Evolutionary conservation across 495 filamentous ascomycete species (phyloP), one percentile per base, ranked within the genome.

Genomic region (Aspergillus mulundensis): DNA sequence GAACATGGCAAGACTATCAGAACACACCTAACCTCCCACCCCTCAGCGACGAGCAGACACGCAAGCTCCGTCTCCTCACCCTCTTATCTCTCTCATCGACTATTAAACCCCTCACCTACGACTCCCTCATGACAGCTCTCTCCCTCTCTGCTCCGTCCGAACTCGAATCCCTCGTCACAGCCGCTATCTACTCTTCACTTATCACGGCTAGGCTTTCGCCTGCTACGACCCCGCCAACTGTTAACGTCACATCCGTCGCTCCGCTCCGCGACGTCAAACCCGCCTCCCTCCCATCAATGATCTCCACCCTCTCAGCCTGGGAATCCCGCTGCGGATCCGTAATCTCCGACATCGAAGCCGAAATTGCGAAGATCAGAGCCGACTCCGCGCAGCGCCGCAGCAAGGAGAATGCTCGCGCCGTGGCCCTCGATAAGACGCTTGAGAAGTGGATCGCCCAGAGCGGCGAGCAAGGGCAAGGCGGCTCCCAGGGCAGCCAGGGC

Each of bases 51-150:
- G 75, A 82, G 45, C 95, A 98, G 76, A 70, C 77, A 32, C 80
- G 85, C 50, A 97, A 98, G 72, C 91, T 98, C 43, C 88, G 88
- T 53, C 90, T 96, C 59, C 84, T 98, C 43, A 87, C 93, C 38
- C 85, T 98, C 59, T 81, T 97, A 51, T 83, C 88, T 12, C 80
- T 95, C 58, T 72, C 81, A 32, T 77, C 85, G 62, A 79, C 82
- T 36, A 77, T 77, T 25, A 76, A 83, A 59, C 79, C 79, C 21
- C 84, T 96, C 18, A 88, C 80, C 58, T 98, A 98, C 71, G 56
- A 77, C 32, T 63, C 80, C 47, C 84, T 98, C 25, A 84, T 83
- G 53, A 38, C 57, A 24, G 72, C 76, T 7, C 89, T 98, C 50
- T 82, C 78, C 50, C 85, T 96, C 28, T 61, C 83, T 47, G 79